phyloP scores from a whole-genome alignment of 768 basidiomycete species.

The Collybia mongolica region DNA sequence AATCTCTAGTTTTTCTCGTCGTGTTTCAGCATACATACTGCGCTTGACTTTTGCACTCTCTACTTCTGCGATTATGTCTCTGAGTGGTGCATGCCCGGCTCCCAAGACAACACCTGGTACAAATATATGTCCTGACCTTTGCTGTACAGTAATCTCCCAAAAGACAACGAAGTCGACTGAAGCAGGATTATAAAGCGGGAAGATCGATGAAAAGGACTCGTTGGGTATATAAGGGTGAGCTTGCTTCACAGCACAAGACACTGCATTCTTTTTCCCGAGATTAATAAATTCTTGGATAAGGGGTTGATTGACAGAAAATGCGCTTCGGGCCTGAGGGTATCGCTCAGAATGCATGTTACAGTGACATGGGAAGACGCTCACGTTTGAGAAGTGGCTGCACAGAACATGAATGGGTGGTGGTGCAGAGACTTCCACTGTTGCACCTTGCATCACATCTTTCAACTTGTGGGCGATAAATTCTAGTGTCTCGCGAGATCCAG shows the following conservation, averaged over 20 bases:
- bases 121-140: conserved; percentile 60
- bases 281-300: conserved; percentile 48
- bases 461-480: conserved; percentile 55
- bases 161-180: conserved; percentile 72
- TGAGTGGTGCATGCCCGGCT: conserved; percentile 65
- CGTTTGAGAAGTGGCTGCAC: conserved; percentile 47
- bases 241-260: conserved; percentile 31
- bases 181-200: conserved; percentile 77
- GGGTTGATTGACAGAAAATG: conserved; percentile 17
- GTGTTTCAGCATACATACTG: conserved; percentile 91
- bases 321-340: no score
- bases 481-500: conserved; percentile 38
- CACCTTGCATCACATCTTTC: conserved; percentile 47
- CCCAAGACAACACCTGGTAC: conserved; percentile 63
- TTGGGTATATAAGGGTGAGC: conserved; percentile 59
- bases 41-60: conserved; percentile 68
- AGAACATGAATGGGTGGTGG: conserved; percentile 58
- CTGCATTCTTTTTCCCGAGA: conserved; percentile 43
- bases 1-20: conserved; percentile 65
- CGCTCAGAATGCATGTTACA: no score
- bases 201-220: conserved; percentile 52
- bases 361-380: conserved; percentile 21
- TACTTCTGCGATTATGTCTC: conserved; percentile 56
- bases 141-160: conserved; percentile 68
- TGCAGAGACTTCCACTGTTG: conserved; percentile 29